Conservation (phyloP, 2,329 filamentous ascomycete genomes). For the Scolecobasidium constrictum region DNA sequence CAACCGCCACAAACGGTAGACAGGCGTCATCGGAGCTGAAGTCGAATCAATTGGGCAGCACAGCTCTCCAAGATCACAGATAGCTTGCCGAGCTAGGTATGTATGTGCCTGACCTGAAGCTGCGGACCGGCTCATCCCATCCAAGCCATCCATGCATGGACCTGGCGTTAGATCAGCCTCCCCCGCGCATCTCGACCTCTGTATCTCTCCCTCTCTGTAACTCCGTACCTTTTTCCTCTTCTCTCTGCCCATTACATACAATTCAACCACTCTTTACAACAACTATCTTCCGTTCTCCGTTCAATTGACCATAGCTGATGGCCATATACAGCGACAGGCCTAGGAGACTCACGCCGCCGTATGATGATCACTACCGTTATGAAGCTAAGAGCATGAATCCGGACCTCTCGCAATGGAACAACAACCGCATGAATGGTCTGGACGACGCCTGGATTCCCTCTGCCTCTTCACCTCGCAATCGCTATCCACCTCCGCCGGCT, state of each 20-base stretch:
- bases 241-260: not conserved
- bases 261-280: too few relatives aligned
- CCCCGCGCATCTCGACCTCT: not conserved
- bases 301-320: too few relatives aligned
- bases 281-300: too few relatives aligned
- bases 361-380: not conserved
- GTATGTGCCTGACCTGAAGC: too few relatives aligned
- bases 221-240: conserved; percentile 2
- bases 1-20: too few relatives aligned
- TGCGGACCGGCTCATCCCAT: too few relatives aligned
- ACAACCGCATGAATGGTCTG: not conserved
- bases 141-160: too few relatives aligned
- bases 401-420: not conserved
- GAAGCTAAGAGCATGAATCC: not conserved
- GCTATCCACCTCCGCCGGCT: not conserved
- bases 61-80: too few relatives aligned
- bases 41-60: too few relatives aligned
- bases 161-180: not conserved
- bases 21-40: too few relatives aligned
- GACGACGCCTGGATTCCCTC: not conserved
- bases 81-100: too few relatives aligned
- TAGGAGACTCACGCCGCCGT: not conserved
- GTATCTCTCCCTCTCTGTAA: conserved; percentile 2
- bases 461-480: not conserved
- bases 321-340: conserved; percentile 1